Evolutionary conservation across 768 basidiomycete genomes (phyloP), one percentile per base, ranked within the genome.

Genomic region (Leucocoprinus sp.): DNA sequence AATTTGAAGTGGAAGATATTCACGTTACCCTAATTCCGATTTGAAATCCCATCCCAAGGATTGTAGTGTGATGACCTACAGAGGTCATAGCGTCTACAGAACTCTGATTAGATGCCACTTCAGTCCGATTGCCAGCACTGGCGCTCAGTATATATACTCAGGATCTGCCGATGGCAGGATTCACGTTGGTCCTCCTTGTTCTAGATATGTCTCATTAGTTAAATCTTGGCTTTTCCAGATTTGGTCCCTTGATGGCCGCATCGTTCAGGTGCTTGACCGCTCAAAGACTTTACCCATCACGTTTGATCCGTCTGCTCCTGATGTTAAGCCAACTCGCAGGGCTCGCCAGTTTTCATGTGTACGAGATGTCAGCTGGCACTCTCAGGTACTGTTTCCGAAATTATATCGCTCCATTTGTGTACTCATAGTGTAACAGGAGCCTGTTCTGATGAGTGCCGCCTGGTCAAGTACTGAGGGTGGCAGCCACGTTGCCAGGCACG

Each of bases 41-140:
- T 69, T 65, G 53, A 53, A 61, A 11, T 79, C 81, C 8, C 93
- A 93, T 63, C 95, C 92, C 5, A 67, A 74, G 47, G 93, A 98
- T 57, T 92, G 91, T 59, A 93, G 89, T 54, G 83, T 98, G 26
- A 95, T 95, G 93, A 85, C 88, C 1, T 99, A 90, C 61, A 75
- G 89, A 34, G 96, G 96, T 1, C 96, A 98, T 58, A 70, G 79
- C 8, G 91, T 98, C 18, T 64, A 95, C 34, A 76, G 84, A 34
- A 99, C 96, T 0, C 76, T 99, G 45, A 96, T 99, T 54, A 76
- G 96, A 45, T 97, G 93, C 60, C 85, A 97, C 65, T 99, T 98
- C 66, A 93, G 91, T 54, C 96, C 96, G 17, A 71, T 72, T 4
- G 86, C 92, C 60, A 92, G 91, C 4, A 99, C 96, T 5, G 92